Conservation (phyloP, 495 filamentous ascomycete genomes). For the Cairneyella variabilis region DNA sequence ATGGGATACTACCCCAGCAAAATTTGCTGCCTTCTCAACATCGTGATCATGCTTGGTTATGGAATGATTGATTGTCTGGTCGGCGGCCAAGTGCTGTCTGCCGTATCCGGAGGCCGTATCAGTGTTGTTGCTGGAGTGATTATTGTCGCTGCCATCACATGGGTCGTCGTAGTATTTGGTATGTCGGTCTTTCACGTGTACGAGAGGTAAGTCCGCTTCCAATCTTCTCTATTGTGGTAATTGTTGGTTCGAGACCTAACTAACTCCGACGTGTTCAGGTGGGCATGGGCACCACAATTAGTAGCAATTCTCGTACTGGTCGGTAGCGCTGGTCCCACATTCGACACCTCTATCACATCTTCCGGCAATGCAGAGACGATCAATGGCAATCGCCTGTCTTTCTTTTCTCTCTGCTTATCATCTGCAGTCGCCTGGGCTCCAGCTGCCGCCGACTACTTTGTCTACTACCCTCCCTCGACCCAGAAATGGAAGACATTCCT, state of each 20-base stretch:
- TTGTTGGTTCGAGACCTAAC: too few species aligned
- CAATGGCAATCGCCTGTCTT: conserved; percentile 9
- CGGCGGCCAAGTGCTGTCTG: conserved; percentile 70
- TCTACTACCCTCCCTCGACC: conserved; percentile 54
- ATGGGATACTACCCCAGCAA: conserved; percentile 80
- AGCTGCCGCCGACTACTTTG: conserved; percentile 55
- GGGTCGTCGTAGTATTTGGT: conserved; percentile 66
- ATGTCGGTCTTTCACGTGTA: conserved; percentile 68
- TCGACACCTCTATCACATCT: conserved; percentile 52
- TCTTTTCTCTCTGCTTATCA: conserved; percentile 15
- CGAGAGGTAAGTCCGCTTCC: conserved; percentile 49
- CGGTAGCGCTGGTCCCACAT: conserved; percentile 60
- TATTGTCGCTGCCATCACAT: conserved; percentile 60
- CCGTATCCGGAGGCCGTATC: conserved; percentile 58
- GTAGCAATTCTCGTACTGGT: conserved; percentile 62
- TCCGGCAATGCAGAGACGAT: conserved; percentile 47
- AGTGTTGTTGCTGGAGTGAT: conserved; percentile 69
- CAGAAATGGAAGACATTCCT: conserved; percentile 41
- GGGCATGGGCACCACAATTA: conserved; percentile 65
- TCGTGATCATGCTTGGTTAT: conserved; percentile 70
- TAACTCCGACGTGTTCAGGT: too few species aligned
- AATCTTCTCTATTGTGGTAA: not conserved
- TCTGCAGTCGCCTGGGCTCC: conserved; percentile 42
- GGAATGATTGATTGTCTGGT: conserved; percentile 67
- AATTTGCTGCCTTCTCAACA: conserved; percentile 63